phyloP scores from a whole-genome alignment of 1,284 basidiomycete species.

The Cutaneotrichosporon daszewskae region DNA sequence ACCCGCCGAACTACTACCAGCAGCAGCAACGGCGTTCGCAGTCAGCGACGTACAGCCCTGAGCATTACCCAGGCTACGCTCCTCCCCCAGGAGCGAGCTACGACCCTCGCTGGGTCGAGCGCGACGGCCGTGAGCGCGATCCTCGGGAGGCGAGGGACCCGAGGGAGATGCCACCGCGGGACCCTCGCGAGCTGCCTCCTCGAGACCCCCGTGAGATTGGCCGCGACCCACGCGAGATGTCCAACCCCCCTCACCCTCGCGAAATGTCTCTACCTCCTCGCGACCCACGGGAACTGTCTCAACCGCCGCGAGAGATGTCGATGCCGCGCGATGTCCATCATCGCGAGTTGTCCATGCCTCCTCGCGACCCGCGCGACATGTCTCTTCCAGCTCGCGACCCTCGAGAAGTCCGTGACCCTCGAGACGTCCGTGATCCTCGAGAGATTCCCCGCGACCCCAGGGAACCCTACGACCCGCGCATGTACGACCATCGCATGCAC shows the following conservation, averaged over 20 bases:
- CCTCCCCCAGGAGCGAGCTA: conserved; percentile 3
- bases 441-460: conserved; percentile 4
- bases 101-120: conserved; percentile 14
- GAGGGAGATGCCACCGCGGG: conserved; percentile 2
- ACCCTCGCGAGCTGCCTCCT: conserved; percentile 1
- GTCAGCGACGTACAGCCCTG: conserved; percentile 6
- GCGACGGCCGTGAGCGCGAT: conserved; percentile 5
- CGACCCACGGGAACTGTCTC: background rate
- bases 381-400: conserved; percentile 1
- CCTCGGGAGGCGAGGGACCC: background rate
- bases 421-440: conserved; percentile 6
- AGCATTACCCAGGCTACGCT: conserved; percentile 5
- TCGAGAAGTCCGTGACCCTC: conserved; percentile 1
- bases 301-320: background rate
- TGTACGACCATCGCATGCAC: too few relatives aligned
- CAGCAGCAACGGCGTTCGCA: background rate
- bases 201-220: background rate
- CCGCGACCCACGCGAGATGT: background rate
- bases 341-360: too few relatives aligned
- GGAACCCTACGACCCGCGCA: too few relatives aligned
- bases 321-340: background rate
- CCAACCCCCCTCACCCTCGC: background rate
- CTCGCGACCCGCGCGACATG: conserved; percentile 6
- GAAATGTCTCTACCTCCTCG: background rate
- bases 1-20: conserved; percentile 5